A percentile compares a stretch with the other conserved stretches of the same genome.
Conservation (phyloP, 441 rosid genomes). For the Gossypium laxum region DNA sequence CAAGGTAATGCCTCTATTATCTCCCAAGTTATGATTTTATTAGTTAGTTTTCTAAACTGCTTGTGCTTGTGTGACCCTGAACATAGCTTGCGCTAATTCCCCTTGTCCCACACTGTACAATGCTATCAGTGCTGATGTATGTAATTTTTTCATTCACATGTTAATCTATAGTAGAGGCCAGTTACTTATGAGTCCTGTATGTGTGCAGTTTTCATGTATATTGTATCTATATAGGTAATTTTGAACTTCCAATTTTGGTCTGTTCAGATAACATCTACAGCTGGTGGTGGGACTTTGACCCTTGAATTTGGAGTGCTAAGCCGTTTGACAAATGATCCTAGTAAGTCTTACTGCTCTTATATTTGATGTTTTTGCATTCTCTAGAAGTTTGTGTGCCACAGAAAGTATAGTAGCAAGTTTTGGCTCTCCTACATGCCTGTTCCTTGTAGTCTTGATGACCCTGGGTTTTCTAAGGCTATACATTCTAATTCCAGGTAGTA, state of each 20-base stretch:
- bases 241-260: slow-evolving; percentile 18
- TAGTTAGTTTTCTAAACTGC: slow-evolving; percentile 3
- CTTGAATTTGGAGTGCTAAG: slow-evolving; percentile 92
- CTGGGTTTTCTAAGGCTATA: neutral
- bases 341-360: slow-evolving; percentile 34
- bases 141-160: slow-evolving; percentile 1
- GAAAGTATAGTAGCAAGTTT: neutral
- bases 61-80: neutral
- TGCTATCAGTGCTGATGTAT: neutral
- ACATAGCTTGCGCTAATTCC: neutral
- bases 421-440: slow-evolving; percentile 2
- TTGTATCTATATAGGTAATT: neutral
- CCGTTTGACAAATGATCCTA: slow-evolving; percentile 83
- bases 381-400: neutral
- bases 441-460: neutral
- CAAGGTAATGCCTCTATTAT: slow-evolving; percentile 45
- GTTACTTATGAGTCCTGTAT: neutral
- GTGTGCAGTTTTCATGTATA: neutral
- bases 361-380: neutral
- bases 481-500: neutral
- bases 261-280: slow-evolving; percentile 87
- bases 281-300: slow-evolving; percentile 97
- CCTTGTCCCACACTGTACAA: neutral
- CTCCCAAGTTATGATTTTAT: slow-evolving; percentile 12
- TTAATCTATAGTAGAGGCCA: neutral